phyloP scores from a whole-genome alignment of 768 basidiomycete genomes.

The Hemileccinum rubropunctum region DNA sequence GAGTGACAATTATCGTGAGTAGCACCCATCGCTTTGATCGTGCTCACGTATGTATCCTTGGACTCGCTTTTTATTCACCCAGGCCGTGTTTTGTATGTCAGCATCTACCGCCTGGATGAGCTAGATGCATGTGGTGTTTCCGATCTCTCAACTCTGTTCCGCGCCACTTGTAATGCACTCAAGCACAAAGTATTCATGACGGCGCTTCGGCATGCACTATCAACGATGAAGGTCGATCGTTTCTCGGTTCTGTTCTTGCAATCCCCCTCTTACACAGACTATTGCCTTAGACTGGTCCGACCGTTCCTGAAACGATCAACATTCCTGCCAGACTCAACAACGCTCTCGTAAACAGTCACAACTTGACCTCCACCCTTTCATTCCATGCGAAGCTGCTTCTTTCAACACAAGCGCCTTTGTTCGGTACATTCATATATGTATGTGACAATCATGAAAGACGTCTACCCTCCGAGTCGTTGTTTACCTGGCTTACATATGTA shows the following conservation, averaged over 20 bases:
- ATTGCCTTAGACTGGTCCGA: constrained; percentile 39
- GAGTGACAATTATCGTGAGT: constrained; percentile 45
- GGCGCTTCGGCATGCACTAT: constrained; percentile 72
- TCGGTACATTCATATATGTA: no score
- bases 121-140: background rate
- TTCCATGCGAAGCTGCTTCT: no score
- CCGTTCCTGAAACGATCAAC: constrained; percentile 38
- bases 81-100: constrained; percentile 11
- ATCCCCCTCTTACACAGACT: background rate
- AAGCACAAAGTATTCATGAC: constrained; percentile 63
- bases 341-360: constrained; percentile 3
- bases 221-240: constrained; percentile 72
- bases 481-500: no score
- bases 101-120: background rate
- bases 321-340: constrained; percentile 28
- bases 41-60: background rate
- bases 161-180: constrained; percentile 42
- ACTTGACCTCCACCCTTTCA: background rate
- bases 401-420: no score
- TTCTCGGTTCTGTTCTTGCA: background rate
- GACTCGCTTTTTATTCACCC: background rate
- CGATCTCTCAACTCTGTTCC: constrained; percentile 38
- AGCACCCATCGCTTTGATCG: background rate
- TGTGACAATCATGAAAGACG: no score
- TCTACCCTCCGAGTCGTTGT: no score